Conservation (phyloP, 257 asterid genomes). For the Plantago ovata region DNA sequence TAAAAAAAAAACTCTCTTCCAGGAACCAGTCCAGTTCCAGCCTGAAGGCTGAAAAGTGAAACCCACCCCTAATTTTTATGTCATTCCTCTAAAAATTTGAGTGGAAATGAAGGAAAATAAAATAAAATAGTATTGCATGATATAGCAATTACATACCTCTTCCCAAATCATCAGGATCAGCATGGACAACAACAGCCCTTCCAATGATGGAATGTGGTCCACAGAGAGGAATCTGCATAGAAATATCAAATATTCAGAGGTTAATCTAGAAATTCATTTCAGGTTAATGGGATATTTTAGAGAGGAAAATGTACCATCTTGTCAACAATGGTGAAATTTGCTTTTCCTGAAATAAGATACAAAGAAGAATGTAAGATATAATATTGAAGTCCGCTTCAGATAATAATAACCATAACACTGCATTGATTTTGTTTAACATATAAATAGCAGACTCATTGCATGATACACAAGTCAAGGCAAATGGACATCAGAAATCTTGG, state of each 20-base stretch:
- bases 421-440: not conserved
- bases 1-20: too few relatives aligned
- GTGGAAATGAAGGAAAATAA: not conserved
- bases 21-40: not conserved
- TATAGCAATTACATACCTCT: slow-evolving; percentile 49
- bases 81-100: too few relatives aligned
- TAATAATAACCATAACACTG: not conserved
- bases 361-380: slow-evolving; percentile 1
- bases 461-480: not conserved
- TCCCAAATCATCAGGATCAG: slow-evolving; percentile 96
- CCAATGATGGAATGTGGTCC: slow-evolving; percentile 86
- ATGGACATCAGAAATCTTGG: not conserved
- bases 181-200: slow-evolving; percentile 99
- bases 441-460: slow-evolving; percentile 1
- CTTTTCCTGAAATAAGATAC: slow-evolving; percentile 51
- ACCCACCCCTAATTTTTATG: too few relatives aligned
- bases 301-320: slow-evolving; percentile 44
- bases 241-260: not conserved
- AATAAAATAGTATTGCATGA: not conserved
- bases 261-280: not conserved
- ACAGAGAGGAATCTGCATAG: slow-evolving; percentile 69
- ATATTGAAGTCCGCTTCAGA: slow-evolving; percentile 5
- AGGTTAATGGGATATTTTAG: not conserved
- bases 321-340: slow-evolving; percentile 63
- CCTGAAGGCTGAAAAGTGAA: too few relatives aligned